phyloP scores from a whole-genome alignment of 345 rosid species.

The Eucalyptus fibrosa region DNA sequence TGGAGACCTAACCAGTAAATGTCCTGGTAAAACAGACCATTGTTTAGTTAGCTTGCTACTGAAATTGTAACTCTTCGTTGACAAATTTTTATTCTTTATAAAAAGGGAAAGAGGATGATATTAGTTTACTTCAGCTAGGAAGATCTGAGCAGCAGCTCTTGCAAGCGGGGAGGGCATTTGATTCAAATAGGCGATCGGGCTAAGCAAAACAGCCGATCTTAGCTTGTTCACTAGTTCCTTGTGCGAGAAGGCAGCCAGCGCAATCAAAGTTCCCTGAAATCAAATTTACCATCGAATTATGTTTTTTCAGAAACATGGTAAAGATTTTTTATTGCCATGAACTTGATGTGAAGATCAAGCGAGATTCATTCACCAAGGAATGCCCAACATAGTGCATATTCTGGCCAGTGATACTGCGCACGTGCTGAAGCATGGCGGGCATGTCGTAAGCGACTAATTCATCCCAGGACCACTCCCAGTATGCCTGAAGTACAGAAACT shows the following conservation, averaged over 20 bases:
- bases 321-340: not conserved
- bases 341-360: not conserved
- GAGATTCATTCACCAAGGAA: conserved; percentile 8
- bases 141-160: conserved; percentile 10
- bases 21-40: conserved; percentile 2
- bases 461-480: conserved; percentile 38
- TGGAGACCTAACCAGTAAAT: conserved; percentile 25
- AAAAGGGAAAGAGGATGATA: not conserved
- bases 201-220: conserved; percentile 27
- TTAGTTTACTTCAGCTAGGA: conserved; percentile 11
- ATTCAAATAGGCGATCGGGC: conserved; percentile 27
- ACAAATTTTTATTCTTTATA: not conserved
- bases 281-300: not conserved
- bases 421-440: conserved; percentile 5
- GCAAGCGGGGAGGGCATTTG: conserved; percentile 6
- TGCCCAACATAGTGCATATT: conserved; percentile 21
- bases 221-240: conserved; percentile 1
- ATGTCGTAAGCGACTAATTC: conserved; percentile 14
- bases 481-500: conserved; percentile 1
- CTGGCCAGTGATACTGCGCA: conserved; percentile 14
- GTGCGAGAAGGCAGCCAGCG: conserved; percentile 27
- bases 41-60: not conserved
- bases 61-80: not conserved
- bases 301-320: not conserved
- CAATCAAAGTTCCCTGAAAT: conserved; percentile 28